Evolutionary conservation across 1,139 yeast genomes (phyloP), one percentile per base, ranked within the genome.

Genomic region (Sugiyamaella grinbergsii): DNA sequence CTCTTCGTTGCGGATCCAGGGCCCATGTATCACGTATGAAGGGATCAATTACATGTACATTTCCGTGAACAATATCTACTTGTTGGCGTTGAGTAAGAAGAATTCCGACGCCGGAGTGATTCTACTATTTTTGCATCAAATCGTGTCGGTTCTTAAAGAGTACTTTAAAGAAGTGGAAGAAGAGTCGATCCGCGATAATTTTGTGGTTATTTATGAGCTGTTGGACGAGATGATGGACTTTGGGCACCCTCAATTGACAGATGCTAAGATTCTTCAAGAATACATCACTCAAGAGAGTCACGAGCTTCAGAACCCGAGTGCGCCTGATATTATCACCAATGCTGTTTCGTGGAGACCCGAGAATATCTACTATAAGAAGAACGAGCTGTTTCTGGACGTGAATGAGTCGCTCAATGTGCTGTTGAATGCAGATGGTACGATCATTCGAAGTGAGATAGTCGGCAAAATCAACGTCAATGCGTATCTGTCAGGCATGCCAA

Each of bases 141-240:
- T 91, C 37, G 81, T 89, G 49, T 83, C 79, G 56, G 96, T 90
- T 4, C 74, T 93, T 51, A 83, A 88, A 20, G 91, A 85, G 57
- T 93, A 93, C 69, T 82, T 93, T 68, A 91, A 91, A 66, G 80
- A 82, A 55, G 77, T 93, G 54, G 97, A 89, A 66, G 98, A 93
- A 68, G 98, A 93, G 69, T 83, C 95, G 10, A 90, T 93, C 51
- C 76, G 96, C 55, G 98, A 93, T 70, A 93, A 93, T 65, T 93
- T 89, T 68, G 95, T 91, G 38, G 82, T 93, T 42, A 87, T 93
- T 46, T 93, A 93, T 71, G 98, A 93, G 70, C 73, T 93, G 53
- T 74, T 93, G 58, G 98, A 93, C 69, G 98, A 93, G 69, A 85
- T 90, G 90, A 90, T 93, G 96, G 98, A 93, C 70, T 93, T 77